Conservation (phyloP, 805 yeast genomes). For the Lipomyces japonicus region DNA sequence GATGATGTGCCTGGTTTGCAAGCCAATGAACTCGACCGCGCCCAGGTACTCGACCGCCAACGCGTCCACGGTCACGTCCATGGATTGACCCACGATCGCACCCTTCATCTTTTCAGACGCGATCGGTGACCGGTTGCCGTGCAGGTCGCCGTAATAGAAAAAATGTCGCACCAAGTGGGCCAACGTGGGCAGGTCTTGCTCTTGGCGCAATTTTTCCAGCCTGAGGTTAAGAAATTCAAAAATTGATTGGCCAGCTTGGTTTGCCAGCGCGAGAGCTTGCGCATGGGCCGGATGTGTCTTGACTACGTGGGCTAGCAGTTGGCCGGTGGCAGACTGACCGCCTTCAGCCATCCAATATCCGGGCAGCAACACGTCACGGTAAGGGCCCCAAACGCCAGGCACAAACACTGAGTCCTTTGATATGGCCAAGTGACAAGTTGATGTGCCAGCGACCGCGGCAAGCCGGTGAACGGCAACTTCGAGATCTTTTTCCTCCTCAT, state of each 20-base stretch:
- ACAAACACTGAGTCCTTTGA: conserved; percentile 83
- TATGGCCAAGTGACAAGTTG: conserved; percentile 92
- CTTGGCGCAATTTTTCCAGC: conserved; percentile 61
- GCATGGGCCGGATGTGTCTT: conserved; percentile 84
- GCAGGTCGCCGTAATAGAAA: conserved; percentile 93
- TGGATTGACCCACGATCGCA: conserved; percentile 82
- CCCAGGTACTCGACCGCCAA: conserved; percentile 83
- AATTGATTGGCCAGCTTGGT: conserved; percentile 63
- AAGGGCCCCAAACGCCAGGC: conserved; percentile 98
- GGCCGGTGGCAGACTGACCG: conserved; percentile 98
- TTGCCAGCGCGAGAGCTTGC: conserved; percentile 64
- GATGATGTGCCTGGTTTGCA: conserved; percentile 92
- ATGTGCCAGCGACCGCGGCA: conserved; percentile 98
- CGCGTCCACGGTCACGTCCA: conserved; percentile 83
- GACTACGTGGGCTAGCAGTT: conserved; percentile 80
- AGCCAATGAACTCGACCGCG: conserved; percentile 96
- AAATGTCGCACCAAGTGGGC: conserved; percentile 77
- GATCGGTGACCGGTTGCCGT: conserved; percentile 96
- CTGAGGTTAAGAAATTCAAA: conserved; percentile 79
- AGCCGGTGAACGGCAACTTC: conserved; percentile 68
- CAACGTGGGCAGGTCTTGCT: conserved; percentile 61
- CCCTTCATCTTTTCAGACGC: conserved; percentile 95
- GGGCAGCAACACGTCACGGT: conserved; percentile 85
- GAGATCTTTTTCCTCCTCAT: conserved; percentile 40
- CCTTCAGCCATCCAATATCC: conserved; percentile 96